Conservation (phyloP, 2,329 filamentous ascomycete genomes). For the Exophiala sp. region DNA sequence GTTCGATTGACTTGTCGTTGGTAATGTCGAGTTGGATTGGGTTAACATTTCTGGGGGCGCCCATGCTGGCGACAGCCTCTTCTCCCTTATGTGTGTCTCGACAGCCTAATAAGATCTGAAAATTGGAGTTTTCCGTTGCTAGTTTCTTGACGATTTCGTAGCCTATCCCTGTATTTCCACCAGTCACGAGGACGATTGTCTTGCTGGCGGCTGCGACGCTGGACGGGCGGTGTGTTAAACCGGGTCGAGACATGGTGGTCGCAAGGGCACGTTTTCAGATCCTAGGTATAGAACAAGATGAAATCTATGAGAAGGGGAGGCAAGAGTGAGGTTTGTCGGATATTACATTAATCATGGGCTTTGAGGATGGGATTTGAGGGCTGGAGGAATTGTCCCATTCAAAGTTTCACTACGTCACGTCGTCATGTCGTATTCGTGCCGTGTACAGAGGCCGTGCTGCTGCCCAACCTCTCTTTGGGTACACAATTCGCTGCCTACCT, state of each 20-base stretch:
- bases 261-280: not conserved
- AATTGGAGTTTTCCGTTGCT: slow-evolving; percentile 34
- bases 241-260: slow-evolving; percentile 22
- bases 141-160: slow-evolving; percentile 28
- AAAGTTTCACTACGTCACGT: too few relatives aligned
- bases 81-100: slow-evolving; percentile 38
- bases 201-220: slow-evolving; percentile 18
- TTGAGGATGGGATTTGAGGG: too few relatives aligned
- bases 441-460: too few relatives aligned
- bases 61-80: slow-evolving; percentile 28
- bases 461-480: too few relatives aligned
- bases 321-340: too few relatives aligned
- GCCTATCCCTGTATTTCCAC: slow-evolving; percentile 22
- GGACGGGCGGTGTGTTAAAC: slow-evolving; percentile 19
- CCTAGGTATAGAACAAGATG: not conserved
- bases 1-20: slow-evolving; percentile 33
- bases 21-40: slow-evolving; percentile 36
- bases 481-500: too few relatives aligned
- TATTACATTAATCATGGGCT: too few relatives aligned
- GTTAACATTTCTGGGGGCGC: slow-evolving; percentile 28
- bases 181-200: slow-evolving; percentile 27
- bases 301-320: not conserved
- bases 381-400: too few relatives aligned
- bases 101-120: slow-evolving; percentile 32
- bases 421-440: too few relatives aligned